Conservation (phyloP, 1,284 basidiomycete genomes). For the Leccinum pachyderme region DNA sequence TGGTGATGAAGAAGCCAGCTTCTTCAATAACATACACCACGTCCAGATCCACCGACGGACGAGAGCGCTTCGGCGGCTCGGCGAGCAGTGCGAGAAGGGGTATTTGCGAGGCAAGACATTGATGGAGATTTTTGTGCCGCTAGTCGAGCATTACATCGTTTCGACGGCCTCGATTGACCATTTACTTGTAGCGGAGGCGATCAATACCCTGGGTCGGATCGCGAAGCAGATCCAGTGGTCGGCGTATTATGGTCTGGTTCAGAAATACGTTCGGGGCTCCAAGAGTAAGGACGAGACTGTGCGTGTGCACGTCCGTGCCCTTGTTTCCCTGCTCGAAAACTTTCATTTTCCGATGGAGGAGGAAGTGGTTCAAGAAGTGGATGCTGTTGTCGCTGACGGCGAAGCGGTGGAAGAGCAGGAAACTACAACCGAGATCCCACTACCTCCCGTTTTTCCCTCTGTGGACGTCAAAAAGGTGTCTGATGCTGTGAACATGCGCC, state of each 20-base stretch:
- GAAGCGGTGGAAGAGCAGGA: conserved; percentile 34
- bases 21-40: conserved; percentile 96
- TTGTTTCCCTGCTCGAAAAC: conserved; percentile 85
- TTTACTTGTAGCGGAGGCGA: conserved; percentile 89
- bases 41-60: conserved; percentile 91
- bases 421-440: conserved; percentile 12
- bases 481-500: conserved; percentile 72
- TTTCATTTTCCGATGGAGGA: conserved; percentile 87
- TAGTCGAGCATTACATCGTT: conserved; percentile 81
- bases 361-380: conserved; percentile 39
- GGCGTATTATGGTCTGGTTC: conserved; percentile 79
- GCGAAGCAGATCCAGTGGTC: conserved; percentile 80
- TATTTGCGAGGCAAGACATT: conserved; percentile 73
- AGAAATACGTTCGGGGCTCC: conserved; percentile 79
- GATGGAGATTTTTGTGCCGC: conserved; percentile 83
- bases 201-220: conserved; percentile 74
- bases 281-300: conserved; percentile 74
- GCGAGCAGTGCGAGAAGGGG: conserved; percentile 76
- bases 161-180: conserved; percentile 78
- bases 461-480: conserved; percentile 52
- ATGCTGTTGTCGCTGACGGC: conserved; percentile 28
- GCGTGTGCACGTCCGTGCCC: conserved; percentile 81
- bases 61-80: conserved; percentile 83
- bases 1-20: conserved; percentile 93
- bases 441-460: conserved; percentile 15